phyloP scores from a whole-genome alignment of 2,329 filamentous ascomycete species.

The Calonectria fujianensis region DNA sequence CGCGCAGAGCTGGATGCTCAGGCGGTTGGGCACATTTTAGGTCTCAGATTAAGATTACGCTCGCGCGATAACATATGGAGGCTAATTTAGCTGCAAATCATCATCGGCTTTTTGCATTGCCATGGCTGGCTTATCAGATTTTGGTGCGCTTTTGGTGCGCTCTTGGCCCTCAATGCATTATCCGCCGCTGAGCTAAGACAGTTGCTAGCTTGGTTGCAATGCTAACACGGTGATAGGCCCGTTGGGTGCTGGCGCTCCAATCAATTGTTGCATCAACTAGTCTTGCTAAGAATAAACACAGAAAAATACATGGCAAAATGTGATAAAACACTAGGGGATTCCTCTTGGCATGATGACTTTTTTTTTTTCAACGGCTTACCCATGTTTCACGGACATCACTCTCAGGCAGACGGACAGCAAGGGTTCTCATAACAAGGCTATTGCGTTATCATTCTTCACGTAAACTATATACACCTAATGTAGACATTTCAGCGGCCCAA shows the following conservation, averaged over 20 bases:
- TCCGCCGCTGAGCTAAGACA: neutral
- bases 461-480: conserved; percentile 7
- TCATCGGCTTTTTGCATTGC: neutral
- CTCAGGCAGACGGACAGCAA: neutral
- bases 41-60: conserved; percentile 15
- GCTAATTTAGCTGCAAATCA: neutral
- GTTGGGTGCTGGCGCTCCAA: neutral
- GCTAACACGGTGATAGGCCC: conserved; percentile 1
- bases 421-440: neutral
- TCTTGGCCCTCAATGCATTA: neutral
- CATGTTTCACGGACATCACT: neutral
- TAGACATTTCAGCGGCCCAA: neutral
- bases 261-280: neutral
- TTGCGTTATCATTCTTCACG: conserved; percentile 10
- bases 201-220: neutral
- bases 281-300: neutral
- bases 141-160: neutral
- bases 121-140: neutral
- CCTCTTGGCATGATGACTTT: neutral
- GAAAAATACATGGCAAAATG: neutral
- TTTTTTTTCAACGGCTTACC: neutral
- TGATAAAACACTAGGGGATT: neutral
- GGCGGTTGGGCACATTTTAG: conserved; percentile 13
- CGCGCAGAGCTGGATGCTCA: neutral
- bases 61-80: neutral